Percentiles rank a stretch among this genome's conserved stretches.
Evolutionary conservation across 805 yeast species (phyloP).

Genomic region (Pichia eremophila): DNA sequence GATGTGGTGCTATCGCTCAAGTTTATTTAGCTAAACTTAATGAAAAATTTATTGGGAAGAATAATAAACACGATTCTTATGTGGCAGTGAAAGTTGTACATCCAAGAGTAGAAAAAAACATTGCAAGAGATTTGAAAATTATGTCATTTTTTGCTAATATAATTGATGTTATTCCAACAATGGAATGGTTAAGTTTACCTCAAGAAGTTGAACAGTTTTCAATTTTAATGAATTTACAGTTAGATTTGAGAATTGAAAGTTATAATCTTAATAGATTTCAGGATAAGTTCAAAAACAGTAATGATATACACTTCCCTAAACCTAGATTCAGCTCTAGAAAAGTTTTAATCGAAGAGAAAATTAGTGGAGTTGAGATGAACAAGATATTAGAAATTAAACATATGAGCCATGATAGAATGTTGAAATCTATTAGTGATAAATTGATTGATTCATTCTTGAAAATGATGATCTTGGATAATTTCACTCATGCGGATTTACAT

Average conservation of each 20-base stretch:
- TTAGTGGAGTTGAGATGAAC: constrained; percentile 78
- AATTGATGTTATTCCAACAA: constrained; percentile 73
- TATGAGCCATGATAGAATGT: constrained; percentile 34
- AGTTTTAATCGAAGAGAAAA: constrained; percentile 77
- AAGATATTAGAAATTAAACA: constrained; percentile 48
- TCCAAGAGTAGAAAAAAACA: constrained; percentile 67
- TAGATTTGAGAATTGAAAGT: constrained; percentile 87
- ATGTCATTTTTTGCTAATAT: constrained; percentile 72
- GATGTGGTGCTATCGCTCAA: constrained; percentile 98
- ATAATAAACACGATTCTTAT: constrained; percentile 34
- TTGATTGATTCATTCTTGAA: constrained; percentile 86
- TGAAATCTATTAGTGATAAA: constrained; percentile 65
- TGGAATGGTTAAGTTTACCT: constrained; percentile 96
- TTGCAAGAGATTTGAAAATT: constrained; percentile 72
- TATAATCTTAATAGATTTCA: constrained; percentile 66
- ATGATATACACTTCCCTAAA: constrained; percentile 70
- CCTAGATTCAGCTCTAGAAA: constrained; percentile 63
- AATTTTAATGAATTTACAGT: constrained; percentile 75
- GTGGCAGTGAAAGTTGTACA: constrained; percentile 92
- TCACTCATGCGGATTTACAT: constrained; percentile 93
- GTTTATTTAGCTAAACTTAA: constrained; percentile 72
- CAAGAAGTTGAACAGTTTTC: constrained; percentile 88
- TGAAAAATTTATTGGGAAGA: constrained; percentile 24
- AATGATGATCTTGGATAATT: constrained; percentile 88
- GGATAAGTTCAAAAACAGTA: constrained; percentile 48